These are phyloP conservation scores for Neurospora pannonica DNA, from an alignment of 495 filamentous ascomycete genomes.

Conservation along the genomic window DNA sequence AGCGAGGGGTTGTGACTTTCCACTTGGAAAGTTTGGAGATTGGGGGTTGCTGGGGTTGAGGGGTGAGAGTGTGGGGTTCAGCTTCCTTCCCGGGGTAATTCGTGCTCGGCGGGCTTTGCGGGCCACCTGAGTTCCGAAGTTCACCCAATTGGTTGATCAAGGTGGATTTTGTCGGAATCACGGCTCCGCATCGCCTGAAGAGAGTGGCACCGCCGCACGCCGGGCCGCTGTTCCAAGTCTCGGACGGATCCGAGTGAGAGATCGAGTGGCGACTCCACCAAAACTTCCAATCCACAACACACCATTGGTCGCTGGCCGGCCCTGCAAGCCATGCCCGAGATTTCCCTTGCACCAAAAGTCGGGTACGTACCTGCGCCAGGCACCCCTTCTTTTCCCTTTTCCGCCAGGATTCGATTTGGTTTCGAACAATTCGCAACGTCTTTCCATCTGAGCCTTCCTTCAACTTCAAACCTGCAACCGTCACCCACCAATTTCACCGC, in stretches of 20 bases:
- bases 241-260: constrained; percentile 5
- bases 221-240: constrained; percentile 27
- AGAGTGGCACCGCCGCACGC: constrained; percentile 21
- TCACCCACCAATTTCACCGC: not conserved
- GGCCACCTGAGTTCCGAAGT: not conserved
- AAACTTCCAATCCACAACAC: not conserved
- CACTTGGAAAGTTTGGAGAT: not conserved
- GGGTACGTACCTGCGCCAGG: not conserved
- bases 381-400: not conserved
- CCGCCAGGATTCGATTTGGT: not conserved
- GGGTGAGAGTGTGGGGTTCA: not conserved
- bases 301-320: not conserved
- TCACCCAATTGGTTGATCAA: not conserved
- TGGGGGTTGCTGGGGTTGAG: not conserved
- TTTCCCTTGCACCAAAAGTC: not conserved
- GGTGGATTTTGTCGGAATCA: constrained; percentile 16
- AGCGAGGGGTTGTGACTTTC: not conserved
- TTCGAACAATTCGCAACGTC: not conserved
- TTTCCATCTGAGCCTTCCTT: not conserved
- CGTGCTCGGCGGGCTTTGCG: not conserved
- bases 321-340: not conserved
- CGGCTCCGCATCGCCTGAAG: constrained; percentile 29
- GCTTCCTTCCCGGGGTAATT: not conserved
- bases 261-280: not conserved
- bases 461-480: not conserved